Evolutionary conservation across 163 green algal genomes (phyloP), one percentile per base, ranked within the genome.

Genomic region (Scenedesmus sp.): DNA sequence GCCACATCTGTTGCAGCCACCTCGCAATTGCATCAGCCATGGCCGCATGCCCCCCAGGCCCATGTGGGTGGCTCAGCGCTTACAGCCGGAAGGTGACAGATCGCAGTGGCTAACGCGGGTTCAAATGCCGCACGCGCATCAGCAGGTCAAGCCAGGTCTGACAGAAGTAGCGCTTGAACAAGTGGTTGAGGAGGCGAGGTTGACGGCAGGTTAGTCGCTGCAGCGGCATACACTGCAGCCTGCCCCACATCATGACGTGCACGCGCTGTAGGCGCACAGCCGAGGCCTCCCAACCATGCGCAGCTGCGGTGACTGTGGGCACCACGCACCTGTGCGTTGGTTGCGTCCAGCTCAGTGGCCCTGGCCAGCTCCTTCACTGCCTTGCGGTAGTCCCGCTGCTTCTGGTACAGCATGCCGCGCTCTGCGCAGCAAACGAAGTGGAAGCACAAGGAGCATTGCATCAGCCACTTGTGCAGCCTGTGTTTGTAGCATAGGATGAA

Each of bases 11-110:
- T 73, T 81, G 44, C 97, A 93, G 82, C 95, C 97, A 9, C 97
- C 94, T 20, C 90, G 59, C 65, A 98, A n/a, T n/a, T n/a, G n/a
- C 95, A 85, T 98, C 94, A 2, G 96, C 96, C 93, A 97, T 95
- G 35, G 86, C 94, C 22, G 94, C 95, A 51, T 91, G 90, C 85
- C 93, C 86, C 93, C 96, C 59, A 97, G 92, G 1, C 95, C 96
- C 46, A 98, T 91, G 89, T 65, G 13, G 15, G 2, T 65, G 10
- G n/a, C n/a, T n/a, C n/a, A n/a, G n/a, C n/a, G n/a, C n/a, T n/a
- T n/a, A n/a, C n/a, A n/a, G n/a, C n/a, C n/a, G n/a, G n/a, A n/a
- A n/a, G n/a, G n/a, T n/a, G n/a, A n/a, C n/a, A n/a, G n/a, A n/a
- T n/a, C n/a, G n/a, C n/a, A n/a, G n/a, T n/a, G n/a, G n/a, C n/a